Conservation (phyloP, 2,329 filamentous ascomycete genomes). For the Aureobasidium zeae region DNA sequence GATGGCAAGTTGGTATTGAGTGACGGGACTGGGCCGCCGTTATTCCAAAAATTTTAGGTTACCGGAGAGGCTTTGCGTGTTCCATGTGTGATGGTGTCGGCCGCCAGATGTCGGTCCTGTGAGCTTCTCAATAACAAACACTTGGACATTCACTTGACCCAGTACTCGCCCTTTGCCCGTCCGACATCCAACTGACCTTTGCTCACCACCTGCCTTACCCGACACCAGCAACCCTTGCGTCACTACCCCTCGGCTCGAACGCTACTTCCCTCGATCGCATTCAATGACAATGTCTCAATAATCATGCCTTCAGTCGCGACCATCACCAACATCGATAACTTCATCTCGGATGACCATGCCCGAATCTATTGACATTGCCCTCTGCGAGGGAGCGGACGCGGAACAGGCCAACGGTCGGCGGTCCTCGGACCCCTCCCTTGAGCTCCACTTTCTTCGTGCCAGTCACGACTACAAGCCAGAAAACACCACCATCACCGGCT, state of each 20-base stretch:
- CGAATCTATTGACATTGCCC: neutral
- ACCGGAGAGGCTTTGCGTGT: slow-evolving; percentile 1
- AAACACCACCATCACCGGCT: slow-evolving; percentile 67
- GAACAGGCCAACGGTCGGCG: neutral
- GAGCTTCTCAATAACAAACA: too few species aligned
- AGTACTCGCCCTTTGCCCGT: too few species aligned
- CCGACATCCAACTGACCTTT: too few species aligned
- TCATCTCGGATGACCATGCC: neutral
- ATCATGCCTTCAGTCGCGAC: neutral
- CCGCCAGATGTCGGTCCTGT: too few species aligned
- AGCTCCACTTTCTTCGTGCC: slow-evolving; percentile 90
- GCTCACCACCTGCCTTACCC: too few species aligned
- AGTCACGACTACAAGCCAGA: slow-evolving; percentile 86
- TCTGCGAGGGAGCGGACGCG: neutral
- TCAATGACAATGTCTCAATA: neutral
- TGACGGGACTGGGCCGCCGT: slow-evolving; percentile 11
- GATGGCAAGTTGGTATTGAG: neutral
- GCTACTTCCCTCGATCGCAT: slow-evolving; percentile 2
- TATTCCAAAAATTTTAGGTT: slow-evolving; percentile 5
- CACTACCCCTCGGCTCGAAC: slow-evolving; percentile 3
- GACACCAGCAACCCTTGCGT: too few species aligned
- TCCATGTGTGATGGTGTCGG: too few species aligned
- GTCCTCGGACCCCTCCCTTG: slow-evolving; percentile 45
- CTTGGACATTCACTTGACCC: too few species aligned
- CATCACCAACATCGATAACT: neutral